phyloP scores from a whole-genome alignment of 2,329 filamentous ascomycete genomes.

The Microcyclosporella mali region DNA sequence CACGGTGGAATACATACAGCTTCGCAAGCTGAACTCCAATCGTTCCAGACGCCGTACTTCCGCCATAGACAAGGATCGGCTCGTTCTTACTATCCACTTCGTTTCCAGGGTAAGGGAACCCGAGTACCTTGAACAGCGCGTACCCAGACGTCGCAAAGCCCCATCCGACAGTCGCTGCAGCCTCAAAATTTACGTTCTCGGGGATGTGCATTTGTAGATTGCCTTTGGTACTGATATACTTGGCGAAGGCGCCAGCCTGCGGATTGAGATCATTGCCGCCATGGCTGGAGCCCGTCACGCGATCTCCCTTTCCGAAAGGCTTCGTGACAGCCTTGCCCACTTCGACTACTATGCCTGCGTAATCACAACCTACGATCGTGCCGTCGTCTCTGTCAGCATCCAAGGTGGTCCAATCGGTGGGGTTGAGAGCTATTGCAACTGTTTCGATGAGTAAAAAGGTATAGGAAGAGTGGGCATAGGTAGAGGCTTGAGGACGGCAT shows the following conservation, averaged over 20 bases:
- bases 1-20: constrained; percentile 19
- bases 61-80: constrained; percentile 45
- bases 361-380: constrained; percentile 48
- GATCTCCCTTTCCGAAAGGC: constrained; percentile 43
- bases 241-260: constrained; percentile 46
- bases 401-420: constrained; percentile 50
- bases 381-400: constrained; percentile 31
- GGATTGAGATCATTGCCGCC: constrained; percentile 33
- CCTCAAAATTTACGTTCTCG: constrained; percentile 42
- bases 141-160: constrained; percentile 46
- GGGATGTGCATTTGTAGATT: constrained; percentile 42
- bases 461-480: constrained; percentile 31
- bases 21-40: constrained; percentile 45
- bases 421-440: constrained; percentile 47
- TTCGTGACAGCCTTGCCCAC: constrained; percentile 43
- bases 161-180: constrained; percentile 45
- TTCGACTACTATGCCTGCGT: constrained; percentile 46
- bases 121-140: constrained; percentile 35
- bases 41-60: constrained; percentile 43
- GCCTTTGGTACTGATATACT: constrained; percentile 46
- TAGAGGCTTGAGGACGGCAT: constrained; percentile 30
- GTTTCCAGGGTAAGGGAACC: constrained; percentile 31
- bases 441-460: constrained; percentile 47
- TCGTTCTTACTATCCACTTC: constrained; percentile 28
- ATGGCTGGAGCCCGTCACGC: constrained; percentile 42